These are phyloP conservation scores for Botrytis galanthina DNA, from an alignment of 2,329 filamentous ascomycete species.

Conservation along the genomic window DNA sequence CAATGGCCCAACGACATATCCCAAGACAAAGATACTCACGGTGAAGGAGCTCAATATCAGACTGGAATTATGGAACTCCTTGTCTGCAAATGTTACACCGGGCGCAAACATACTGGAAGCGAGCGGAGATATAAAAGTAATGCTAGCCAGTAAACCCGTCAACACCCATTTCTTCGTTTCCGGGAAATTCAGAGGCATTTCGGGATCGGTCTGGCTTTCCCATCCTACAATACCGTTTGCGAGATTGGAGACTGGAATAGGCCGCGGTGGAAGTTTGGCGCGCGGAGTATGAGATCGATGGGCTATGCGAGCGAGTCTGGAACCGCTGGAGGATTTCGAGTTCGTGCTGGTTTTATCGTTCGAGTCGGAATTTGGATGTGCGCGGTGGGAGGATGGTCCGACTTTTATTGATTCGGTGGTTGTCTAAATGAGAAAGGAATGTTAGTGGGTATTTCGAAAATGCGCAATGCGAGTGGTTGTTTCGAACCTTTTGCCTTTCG, in stretches of 20 bases:
- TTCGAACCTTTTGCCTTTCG: conserved; percentile 27
- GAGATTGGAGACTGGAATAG: conserved; percentile 50
- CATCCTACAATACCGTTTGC: conserved; percentile 56
- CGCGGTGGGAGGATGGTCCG: neutral
- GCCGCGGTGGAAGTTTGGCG: conserved; percentile 15
- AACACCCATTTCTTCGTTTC: conserved; percentile 36
- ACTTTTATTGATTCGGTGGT: conserved; percentile 13
- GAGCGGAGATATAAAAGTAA: conserved; percentile 38
- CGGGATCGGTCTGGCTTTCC: conserved; percentile 57
- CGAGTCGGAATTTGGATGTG: conserved; percentile 4
- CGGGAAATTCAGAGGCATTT: conserved; percentile 55
- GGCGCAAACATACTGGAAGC: conserved; percentile 63
- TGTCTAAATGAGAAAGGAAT: conserved; percentile 22
- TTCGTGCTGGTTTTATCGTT: conserved; percentile 14
- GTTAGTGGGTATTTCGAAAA: conserved; percentile 4
- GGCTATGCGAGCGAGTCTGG: conserved; percentile 32
- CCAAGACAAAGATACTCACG: conserved; percentile 44
- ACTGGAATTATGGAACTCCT: conserved; percentile 52
- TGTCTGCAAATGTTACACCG: conserved; percentile 59
- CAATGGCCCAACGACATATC: conserved; percentile 32
- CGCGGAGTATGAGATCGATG: conserved; percentile 27
- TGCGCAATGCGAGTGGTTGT: neutral
- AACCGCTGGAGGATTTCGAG: conserved; percentile 28
- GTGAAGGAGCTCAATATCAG: conserved; percentile 55
- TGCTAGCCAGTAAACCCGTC: conserved; percentile 37